Conservation (phyloP, 768 basidiomycete genomes). For the Crepidotus variabilis region DNA sequence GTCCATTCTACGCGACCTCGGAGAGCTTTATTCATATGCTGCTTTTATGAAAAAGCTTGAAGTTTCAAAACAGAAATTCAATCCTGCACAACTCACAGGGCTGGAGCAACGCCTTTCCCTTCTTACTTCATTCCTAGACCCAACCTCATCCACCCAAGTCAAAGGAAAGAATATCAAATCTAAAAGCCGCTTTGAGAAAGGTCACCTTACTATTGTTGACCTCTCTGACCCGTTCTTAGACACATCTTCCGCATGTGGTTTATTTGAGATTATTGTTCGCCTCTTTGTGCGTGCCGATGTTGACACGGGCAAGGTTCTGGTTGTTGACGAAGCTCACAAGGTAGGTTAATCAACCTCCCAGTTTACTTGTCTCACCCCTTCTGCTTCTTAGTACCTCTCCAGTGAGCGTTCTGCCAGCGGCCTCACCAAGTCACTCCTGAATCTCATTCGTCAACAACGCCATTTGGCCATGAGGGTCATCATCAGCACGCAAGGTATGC, state of each 20-base stretch:
- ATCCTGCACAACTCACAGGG: slow-evolving; percentile 48
- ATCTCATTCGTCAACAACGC: slow-evolving; percentile 64
- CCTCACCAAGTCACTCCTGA: slow-evolving; percentile 54
- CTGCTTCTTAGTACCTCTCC: slow-evolving; percentile 52
- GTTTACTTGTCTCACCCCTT: not conserved
- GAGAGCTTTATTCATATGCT: slow-evolving; percentile 51
- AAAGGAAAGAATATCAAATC: slow-evolving; percentile 1
- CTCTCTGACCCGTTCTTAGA: slow-evolving; percentile 75
- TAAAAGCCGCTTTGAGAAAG: slow-evolving; percentile 42
- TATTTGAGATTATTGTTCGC: slow-evolving; percentile 68
- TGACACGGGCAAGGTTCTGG: slow-evolving; percentile 60
- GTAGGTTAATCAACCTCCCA: slow-evolving; percentile 25
- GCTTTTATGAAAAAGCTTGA: slow-evolving; percentile 47
- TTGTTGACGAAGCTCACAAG: slow-evolving; percentile 78
- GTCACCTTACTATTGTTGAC: slow-evolving; percentile 65
- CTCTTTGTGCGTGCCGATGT: slow-evolving; percentile 60
- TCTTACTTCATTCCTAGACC: slow-evolving; percentile 53
- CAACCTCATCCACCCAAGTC: slow-evolving; percentile 2
- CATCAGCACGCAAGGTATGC: slow-evolving; percentile 68
- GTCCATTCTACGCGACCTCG: slow-evolving; percentile 61
- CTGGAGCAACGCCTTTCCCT: slow-evolving; percentile 64
- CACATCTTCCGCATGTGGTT: slow-evolving; percentile 56
- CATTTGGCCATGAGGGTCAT: slow-evolving; percentile 71
- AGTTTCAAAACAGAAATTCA: slow-evolving; percentile 46
- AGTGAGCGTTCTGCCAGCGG: slow-evolving; percentile 40